Evolutionary conservation across 495 filamentous ascomycete genomes (phyloP).

Genomic region (Parathielavia hyrcaniae): DNA sequence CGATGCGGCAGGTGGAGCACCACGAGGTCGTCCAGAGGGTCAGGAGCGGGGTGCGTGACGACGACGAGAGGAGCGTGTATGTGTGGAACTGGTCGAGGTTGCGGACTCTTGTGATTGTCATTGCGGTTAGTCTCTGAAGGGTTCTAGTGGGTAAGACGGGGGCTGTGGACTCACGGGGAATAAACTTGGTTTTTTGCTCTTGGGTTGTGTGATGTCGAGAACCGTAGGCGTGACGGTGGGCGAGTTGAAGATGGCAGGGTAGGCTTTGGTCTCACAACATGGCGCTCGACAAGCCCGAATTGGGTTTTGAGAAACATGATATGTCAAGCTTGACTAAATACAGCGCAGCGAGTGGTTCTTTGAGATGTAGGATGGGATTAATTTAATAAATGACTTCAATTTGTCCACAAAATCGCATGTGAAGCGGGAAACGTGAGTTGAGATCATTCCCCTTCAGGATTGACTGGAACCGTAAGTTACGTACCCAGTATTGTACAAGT

Average conservation of each 20-base stretch:
- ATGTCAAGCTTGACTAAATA: neutral
- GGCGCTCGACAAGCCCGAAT: neutral
- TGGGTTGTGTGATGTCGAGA: slow-evolving; percentile 29
- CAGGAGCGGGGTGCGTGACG: slow-evolving; percentile 53
- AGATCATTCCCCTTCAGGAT: no score
- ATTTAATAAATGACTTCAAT: no score
- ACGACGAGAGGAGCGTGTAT: slow-evolving; percentile 53
- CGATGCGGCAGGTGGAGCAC: slow-evolving; percentile 52
- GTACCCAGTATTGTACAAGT: no score
- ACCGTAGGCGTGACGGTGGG: slow-evolving; percentile 13
- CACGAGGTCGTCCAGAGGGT: slow-evolving; percentile 66
- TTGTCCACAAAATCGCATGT: no score
- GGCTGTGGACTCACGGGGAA: slow-evolving; percentile 34
- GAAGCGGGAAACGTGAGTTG: no score
- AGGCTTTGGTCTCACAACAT: neutral
- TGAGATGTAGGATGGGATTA: neutral
- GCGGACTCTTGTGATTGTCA: slow-evolving; percentile 45
- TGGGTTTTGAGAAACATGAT: neutral
- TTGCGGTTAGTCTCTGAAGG: neutral
- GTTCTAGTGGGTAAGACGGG: neutral
- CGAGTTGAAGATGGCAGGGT: slow-evolving; percentile 1
- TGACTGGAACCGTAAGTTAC: neutral
- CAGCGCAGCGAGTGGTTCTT: neutral
- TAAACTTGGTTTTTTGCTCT: slow-evolving; percentile 43
- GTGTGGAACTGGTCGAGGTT: slow-evolving; percentile 54